Percentiles rank a stretch among this genome's conserved stretches.
Conservation (phyloP, 768 basidiomycete species). For the Russula vinacea region DNA sequence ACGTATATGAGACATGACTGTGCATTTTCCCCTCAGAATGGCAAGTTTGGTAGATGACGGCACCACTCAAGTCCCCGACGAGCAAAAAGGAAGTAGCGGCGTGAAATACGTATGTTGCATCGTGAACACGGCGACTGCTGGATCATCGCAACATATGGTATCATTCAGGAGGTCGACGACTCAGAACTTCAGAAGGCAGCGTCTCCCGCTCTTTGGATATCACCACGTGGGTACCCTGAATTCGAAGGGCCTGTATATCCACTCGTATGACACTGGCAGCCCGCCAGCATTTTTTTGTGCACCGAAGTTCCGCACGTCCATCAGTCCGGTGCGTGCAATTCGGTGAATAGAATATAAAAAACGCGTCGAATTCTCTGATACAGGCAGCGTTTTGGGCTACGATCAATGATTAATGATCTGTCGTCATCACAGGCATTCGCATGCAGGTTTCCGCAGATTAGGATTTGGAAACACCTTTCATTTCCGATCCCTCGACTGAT, state of each 20-base stretch:
- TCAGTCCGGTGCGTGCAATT: constrained; percentile 32
- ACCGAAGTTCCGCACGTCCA: constrained; percentile 31
- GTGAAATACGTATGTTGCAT: constrained; percentile 2
- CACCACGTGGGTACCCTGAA: constrained; percentile 1
- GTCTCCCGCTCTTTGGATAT: constrained; percentile 20
- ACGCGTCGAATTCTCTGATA: constrained; percentile 21
- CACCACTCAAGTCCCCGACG: not conserved
- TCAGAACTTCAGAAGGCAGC: constrained; percentile 2
- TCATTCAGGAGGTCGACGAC: not conserved
- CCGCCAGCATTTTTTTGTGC: constrained; percentile 34
- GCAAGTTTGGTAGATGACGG: not conserved
- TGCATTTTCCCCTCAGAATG: too few species aligned
- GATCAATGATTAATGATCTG: constrained; percentile 41
- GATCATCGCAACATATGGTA: not conserved
- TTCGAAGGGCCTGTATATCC: not conserved
- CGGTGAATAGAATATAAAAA: not conserved
- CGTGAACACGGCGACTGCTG: not conserved
- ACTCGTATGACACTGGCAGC: not conserved
- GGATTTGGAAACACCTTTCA: too few species aligned
- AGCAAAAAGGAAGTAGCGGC: constrained; percentile 29
- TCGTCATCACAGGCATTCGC: constrained; percentile 35
- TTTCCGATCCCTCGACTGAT: too few species aligned
- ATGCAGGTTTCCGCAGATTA: not conserved
- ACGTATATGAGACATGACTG: too few species aligned
- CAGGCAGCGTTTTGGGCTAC: constrained; percentile 33